These are phyloP conservation scores for Sporothrix pseudoabietina DNA, from an alignment of 2,329 filamentous ascomycete genomes.

Conservation along the genomic window DNA sequence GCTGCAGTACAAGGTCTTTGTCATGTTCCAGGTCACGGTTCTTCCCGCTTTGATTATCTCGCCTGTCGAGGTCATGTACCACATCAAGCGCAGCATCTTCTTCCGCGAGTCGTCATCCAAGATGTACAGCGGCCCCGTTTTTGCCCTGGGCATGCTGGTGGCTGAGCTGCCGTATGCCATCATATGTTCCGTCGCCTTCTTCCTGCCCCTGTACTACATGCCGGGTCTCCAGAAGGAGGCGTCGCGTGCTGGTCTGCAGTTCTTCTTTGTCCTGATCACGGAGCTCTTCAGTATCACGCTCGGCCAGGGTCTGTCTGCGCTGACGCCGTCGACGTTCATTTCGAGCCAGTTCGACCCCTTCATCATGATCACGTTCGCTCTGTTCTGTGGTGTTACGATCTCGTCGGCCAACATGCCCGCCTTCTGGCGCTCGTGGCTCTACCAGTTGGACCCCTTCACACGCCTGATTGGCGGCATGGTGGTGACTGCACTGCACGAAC, in stretches of 20 bases:
- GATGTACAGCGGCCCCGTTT: constrained; percentile 81
- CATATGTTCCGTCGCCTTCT: constrained; percentile 78
- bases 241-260: constrained; percentile 78
- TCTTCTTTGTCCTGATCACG: constrained; percentile 80
- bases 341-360: constrained; percentile 80
- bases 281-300: constrained; percentile 83
- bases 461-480: constrained; percentile 79
- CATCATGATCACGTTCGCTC: constrained; percentile 76
- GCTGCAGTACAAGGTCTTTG: constrained; percentile 83
- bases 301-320: constrained; percentile 72
- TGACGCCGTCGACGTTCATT: constrained; percentile 79
- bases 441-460: constrained; percentile 81
- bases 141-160: constrained; percentile 74
- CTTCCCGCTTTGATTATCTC: constrained; percentile 80
- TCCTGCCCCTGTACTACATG: constrained; percentile 81
- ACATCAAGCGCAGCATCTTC: constrained; percentile 76
- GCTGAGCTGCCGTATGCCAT: constrained; percentile 84
- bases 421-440: constrained; percentile 80
- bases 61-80: constrained; percentile 83
- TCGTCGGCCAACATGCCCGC: constrained; percentile 74
- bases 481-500: constrained; percentile 71
- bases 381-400: constrained; percentile 88
- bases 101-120: constrained; percentile 85
- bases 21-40: constrained; percentile 87
- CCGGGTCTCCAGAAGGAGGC: constrained; percentile 68